phyloP scores from a whole-genome alignment of 345 rosid species.

The Populus nigra region DNA sequence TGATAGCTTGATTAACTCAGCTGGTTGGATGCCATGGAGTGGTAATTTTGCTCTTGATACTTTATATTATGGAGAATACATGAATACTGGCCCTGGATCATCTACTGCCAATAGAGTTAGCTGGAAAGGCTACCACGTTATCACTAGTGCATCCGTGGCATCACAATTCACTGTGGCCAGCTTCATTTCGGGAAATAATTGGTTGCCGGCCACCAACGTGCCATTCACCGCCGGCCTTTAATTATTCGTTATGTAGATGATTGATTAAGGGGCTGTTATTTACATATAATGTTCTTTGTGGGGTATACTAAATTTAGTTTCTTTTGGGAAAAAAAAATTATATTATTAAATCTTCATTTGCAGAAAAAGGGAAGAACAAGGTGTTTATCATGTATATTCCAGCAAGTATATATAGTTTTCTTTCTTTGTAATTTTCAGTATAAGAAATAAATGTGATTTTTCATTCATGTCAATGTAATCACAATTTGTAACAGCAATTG shows the following conservation, averaged over 20 bases:
- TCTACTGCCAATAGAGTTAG: conserved; percentile 49
- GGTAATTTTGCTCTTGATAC: conserved; percentile 52
- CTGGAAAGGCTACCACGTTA: conserved; percentile 68
- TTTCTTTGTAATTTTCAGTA: background rate
- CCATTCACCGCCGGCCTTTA: conserved; percentile 63
- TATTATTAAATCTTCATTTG: background rate
- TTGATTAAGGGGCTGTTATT: background rate
- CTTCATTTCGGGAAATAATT: conserved; percentile 48
- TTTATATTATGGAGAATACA: conserved; percentile 65
- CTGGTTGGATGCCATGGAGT: conserved; percentile 69
- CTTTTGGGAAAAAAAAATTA: background rate
- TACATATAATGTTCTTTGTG: background rate
- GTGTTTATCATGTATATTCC: background rate
- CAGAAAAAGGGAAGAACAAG: background rate
- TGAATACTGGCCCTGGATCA: conserved; percentile 66
- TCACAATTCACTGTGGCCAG: conserved; percentile 49
- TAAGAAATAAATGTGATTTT: background rate
- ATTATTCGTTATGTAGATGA: background rate
- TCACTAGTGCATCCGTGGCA: conserved; percentile 43
- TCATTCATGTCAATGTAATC: background rate
- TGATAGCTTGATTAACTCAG: conserved; percentile 44
- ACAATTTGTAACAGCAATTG: no score
- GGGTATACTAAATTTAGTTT: background rate
- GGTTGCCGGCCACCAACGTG: conserved; percentile 60
- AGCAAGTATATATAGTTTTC: background rate